Evolutionary conservation across 2,329 filamentous ascomycete genomes (phyloP).

Genomic region (Phaeoacremonium minimum): DNA sequence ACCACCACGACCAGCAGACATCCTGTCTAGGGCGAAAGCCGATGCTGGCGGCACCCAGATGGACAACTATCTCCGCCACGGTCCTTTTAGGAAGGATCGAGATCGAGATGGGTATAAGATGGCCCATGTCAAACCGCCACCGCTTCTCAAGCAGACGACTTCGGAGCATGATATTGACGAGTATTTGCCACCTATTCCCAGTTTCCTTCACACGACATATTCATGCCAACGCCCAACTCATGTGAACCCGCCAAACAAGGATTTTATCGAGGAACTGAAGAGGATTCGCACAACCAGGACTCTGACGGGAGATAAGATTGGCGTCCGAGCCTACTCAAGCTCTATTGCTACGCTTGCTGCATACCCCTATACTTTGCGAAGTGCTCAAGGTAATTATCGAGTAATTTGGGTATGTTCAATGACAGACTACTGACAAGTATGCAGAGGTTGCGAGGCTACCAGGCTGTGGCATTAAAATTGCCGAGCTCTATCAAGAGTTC

Average conservation of each 20-base stretch:
- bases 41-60: conserved; percentile 7
- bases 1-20: conserved; percentile 14
- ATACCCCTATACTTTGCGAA: conserved; percentile 57
- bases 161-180: conserved; percentile 66
- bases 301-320: conserved; percentile 71
- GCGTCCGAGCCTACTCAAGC: conserved; percentile 81
- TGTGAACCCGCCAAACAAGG: conserved; percentile 63
- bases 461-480: conserved; percentile 78
- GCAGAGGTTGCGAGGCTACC: conserved; percentile 58
- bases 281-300: conserved; percentile 69
- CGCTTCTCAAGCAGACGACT: conserved; percentile 65
- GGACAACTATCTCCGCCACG: not conserved
- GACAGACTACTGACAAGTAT: too few species aligned
- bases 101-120: conserved; percentile 7
- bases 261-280: conserved; percentile 70
- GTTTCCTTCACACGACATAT: conserved; percentile 62
- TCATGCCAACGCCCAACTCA: conserved; percentile 79
- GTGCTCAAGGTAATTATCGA: conserved; percentile 35
- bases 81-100: conserved; percentile 7
- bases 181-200: conserved; percentile 61
- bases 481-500: conserved; percentile 74
- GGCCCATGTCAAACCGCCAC: conserved; percentile 12
- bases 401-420: too few species aligned
- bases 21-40: conserved; percentile 24
- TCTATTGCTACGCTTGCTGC: conserved; percentile 80